A percentile compares a stretch with the other conserved stretches of the same genome.
phyloP scores from a whole-genome alignment of 202 grass and related monocot genomes.

The Sporobolus alterniflorus region DNA sequence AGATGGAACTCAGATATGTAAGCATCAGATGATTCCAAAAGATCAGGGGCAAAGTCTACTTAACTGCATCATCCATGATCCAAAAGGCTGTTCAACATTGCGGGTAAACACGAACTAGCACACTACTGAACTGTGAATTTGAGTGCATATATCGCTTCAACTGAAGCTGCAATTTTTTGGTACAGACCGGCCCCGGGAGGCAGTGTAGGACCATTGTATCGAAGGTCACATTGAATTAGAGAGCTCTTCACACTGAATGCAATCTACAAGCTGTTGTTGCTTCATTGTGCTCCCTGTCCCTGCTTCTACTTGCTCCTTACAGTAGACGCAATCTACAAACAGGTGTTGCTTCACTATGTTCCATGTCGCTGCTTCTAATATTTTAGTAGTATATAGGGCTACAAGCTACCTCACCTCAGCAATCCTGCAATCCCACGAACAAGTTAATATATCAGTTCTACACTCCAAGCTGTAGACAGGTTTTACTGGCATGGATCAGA shows the following conservation, averaged over 20 bases:
- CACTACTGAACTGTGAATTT: background rate
- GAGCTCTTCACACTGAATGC: background rate
- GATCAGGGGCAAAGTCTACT: background rate
- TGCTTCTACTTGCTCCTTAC: background rate
- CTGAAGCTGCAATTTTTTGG: background rate
- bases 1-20: background rate
- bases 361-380: background rate
- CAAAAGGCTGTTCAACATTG: background rate
- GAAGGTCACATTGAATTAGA: background rate
- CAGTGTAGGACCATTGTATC: background rate
- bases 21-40: background rate
- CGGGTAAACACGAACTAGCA: background rate
- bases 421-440: slow-evolving; percentile 6
- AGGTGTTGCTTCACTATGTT: background rate
- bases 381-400: background rate
- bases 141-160: background rate
- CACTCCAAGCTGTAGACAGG: background rate
- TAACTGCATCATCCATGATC: background rate
- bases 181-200: background rate
- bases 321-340: background rate
- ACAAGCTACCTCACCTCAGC: background rate
- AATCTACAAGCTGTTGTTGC: slow-evolving; percentile 14
- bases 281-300: background rate
- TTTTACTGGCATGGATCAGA: background rate
- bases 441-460: background rate